Percentiles rank a stretch among this genome's conserved stretches.
Evolutionary conservation across 495 filamentous ascomycete genomes (phyloP).

Genomic region (Friedmanniomyces simplex): DNA sequence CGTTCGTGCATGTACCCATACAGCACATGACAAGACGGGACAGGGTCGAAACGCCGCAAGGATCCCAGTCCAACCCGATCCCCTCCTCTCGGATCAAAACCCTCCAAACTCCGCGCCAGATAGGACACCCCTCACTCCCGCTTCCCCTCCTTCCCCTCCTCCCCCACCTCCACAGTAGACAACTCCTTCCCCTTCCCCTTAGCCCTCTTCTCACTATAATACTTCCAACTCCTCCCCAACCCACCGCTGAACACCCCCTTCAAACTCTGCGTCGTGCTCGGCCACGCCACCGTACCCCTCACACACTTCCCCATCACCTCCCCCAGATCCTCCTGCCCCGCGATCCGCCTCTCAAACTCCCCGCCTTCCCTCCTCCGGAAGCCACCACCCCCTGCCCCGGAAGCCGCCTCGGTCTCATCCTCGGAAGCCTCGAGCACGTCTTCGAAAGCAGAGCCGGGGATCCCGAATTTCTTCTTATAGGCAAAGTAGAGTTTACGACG

Average conservation of each 20-base stretch:
- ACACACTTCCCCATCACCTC: constrained; percentile 62
- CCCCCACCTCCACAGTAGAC: neutral
- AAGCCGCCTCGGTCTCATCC: constrained; percentile 55
- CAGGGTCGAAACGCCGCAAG: too few relatives aligned
- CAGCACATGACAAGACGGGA: too few relatives aligned
- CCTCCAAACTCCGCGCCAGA: too few relatives aligned
- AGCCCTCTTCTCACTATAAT: constrained; percentile 71
- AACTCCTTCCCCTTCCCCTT: constrained; percentile 56
- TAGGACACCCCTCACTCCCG: neutral
- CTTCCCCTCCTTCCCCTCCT: neutral
- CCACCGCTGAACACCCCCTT: constrained; percentile 77
- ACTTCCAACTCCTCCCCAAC: constrained; percentile 53
- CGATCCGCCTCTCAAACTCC: constrained; percentile 81
- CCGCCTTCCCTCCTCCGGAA: constrained; percentile 50
- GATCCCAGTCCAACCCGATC: too few relatives aligned
- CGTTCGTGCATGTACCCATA: too few relatives aligned
- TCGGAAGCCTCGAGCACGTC: constrained; percentile 69
- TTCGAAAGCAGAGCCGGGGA: constrained; percentile 72
- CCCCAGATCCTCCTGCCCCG: constrained; percentile 55
- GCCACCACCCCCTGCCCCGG: too few relatives aligned
- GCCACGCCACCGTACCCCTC: constrained; percentile 81
- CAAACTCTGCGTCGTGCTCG: constrained; percentile 69
- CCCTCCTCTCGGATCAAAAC: too few relatives aligned
- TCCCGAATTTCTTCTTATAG: constrained; percentile 80
- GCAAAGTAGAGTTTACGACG: constrained; percentile 82